These are phyloP conservation scores for Cucurbita argyrosperma DNA, from an alignment of 306 rosid genomes.

Conservation along the genomic window DNA sequence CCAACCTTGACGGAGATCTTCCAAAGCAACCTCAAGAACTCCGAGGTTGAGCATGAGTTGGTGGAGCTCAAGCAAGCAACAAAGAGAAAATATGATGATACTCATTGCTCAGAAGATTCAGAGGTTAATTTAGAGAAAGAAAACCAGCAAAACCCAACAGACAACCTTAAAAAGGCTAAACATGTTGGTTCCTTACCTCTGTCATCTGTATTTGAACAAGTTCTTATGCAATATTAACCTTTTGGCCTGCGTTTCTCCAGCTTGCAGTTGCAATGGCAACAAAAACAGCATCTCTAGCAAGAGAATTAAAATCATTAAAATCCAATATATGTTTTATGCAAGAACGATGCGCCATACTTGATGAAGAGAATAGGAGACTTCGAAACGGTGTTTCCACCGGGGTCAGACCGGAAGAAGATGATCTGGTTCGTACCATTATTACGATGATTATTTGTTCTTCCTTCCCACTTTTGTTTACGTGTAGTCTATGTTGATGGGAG, in stretches of 20 bases:
- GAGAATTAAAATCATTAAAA: conserved; percentile 60
- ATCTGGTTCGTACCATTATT: conserved; percentile 36
- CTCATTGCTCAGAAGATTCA: conserved; percentile 34
- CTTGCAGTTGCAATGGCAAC: conserved; percentile 84
- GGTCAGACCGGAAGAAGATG: conserved; percentile 81
- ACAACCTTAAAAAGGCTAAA: conserved; percentile 66
- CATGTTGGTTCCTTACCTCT: conserved; percentile 30
- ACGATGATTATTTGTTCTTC: not conserved
- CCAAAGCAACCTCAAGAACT: conserved; percentile 27
- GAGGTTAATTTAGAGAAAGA: conserved; percentile 22
- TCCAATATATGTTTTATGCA: conserved; percentile 67
- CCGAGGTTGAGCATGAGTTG: conserved; percentile 16
- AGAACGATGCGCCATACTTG: conserved; percentile 59
- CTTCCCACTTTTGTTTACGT: not conserved
- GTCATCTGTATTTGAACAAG: not conserved
- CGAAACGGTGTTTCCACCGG: conserved; percentile 63
- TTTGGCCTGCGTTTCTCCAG: conserved; percentile 17
- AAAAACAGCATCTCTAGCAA: conserved; percentile 64
- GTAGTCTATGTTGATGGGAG: no score
- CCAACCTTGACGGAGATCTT: conserved; percentile 75
- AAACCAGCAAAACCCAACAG: conserved; percentile 20
- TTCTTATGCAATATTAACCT: not conserved
- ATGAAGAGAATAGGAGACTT: conserved; percentile 76
- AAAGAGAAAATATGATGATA: conserved; percentile 52
- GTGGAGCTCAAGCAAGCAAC: conserved; percentile 36